These are phyloP conservation scores for Apiospora koreana DNA, from an alignment of 2,329 filamentous ascomycete genomes.

Conservation along the genomic window DNA sequence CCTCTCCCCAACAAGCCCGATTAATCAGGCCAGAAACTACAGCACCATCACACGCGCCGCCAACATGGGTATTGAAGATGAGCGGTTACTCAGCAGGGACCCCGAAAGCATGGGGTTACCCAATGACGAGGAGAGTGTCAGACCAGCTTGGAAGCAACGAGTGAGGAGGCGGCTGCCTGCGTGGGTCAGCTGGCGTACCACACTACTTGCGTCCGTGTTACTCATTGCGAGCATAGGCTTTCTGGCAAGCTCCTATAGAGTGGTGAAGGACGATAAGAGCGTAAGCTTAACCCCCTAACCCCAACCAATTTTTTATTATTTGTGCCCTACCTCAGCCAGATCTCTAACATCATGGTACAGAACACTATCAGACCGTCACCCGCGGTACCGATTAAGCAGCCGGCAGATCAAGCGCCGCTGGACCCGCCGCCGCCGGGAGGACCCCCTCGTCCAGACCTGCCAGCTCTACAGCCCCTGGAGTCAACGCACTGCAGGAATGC, in stretches of 20 bases:
- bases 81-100: constrained; percentile 41
- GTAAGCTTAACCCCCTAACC: not conserved
- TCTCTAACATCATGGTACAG: constrained; percentile 17
- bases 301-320: no score
- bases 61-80: constrained; percentile 48
- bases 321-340: not conserved
- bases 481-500: constrained; percentile 25
- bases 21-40: constrained; percentile 36
- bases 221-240: constrained; percentile 33
- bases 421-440: constrained; percentile 5
- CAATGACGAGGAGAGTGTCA: constrained; percentile 26
- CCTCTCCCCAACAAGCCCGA: constrained; percentile 18
- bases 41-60: constrained; percentile 40
- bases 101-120: constrained; percentile 49
- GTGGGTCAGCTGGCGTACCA: constrained; percentile 31
- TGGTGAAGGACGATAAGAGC: constrained; percentile 24
- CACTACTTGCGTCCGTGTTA: constrained; percentile 30
- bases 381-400: not conserved
- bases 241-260: constrained; percentile 28
- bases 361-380: constrained; percentile 22
- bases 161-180: constrained; percentile 29
- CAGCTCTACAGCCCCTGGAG: constrained; percentile 18
- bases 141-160: constrained; percentile 24
- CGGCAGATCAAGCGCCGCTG: not conserved
- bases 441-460: constrained; percentile 11